Percentiles rank a stretch among this genome's conserved stretches.
These are phyloP conservation scores for Aureobasidium sp. DNA, from an alignment of 2,329 filamentous ascomycete genomes.

Conservation along the genomic window DNA sequence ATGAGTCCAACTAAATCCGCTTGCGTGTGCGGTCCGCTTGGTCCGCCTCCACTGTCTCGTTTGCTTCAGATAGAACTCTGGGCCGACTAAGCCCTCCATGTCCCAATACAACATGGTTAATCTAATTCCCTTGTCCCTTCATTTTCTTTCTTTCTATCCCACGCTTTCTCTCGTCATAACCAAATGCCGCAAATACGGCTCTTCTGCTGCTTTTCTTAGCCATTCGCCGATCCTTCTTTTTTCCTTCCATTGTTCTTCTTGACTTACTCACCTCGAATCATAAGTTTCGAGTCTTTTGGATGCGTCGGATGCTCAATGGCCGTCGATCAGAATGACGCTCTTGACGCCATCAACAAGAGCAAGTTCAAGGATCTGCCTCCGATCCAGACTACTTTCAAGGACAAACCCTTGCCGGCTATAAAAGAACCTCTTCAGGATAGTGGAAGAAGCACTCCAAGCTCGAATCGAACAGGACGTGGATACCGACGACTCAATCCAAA, in stretches of 20 bases:
- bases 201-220: slow-evolving; percentile 3
- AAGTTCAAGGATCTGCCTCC: slow-evolving; percentile 11
- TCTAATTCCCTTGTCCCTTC: slow-evolving; percentile 9
- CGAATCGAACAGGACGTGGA: neutral
- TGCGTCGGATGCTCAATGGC: neutral
- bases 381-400: slow-evolving; percentile 6
- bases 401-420: slow-evolving; percentile 16
- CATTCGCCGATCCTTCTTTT: neutral
- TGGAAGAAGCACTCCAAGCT: neutral
- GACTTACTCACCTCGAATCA: neutral
- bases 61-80: slow-evolving; percentile 12
- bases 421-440: neutral
- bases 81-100: slow-evolving; percentile 2
- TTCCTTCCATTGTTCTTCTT: slow-evolving; percentile 4
- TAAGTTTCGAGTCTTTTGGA: neutral
- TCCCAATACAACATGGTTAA: slow-evolving; percentile 6
- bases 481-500: slow-evolving; percentile 1
- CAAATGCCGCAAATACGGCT: slow-evolving; percentile 2
- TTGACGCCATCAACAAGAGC: neutral
- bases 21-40: slow-evolving; percentile 11
- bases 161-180: neutral
- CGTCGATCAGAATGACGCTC: slow-evolving; percentile 1
- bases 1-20: slow-evolving; percentile 2
- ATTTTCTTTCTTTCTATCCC: slow-evolving; percentile 12
- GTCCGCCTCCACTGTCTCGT: slow-evolving; percentile 14